phyloP scores from a whole-genome alignment of 164 flowering plant genomes.

The Akebia trifoliata region DNA sequence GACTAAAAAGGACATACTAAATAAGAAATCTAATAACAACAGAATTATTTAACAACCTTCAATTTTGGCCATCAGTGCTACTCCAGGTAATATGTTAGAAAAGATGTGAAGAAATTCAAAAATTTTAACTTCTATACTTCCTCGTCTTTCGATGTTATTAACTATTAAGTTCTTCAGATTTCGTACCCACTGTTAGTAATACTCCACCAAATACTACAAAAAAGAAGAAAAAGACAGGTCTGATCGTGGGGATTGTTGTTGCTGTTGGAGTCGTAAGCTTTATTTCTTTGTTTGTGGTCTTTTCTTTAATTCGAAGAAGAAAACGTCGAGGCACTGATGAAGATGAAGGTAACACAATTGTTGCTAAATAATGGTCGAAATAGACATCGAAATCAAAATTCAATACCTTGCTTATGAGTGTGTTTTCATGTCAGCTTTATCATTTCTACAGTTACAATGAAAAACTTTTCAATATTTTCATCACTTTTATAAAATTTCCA shows the following conservation, averaged over 20 bases:
- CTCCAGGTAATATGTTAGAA: slow-evolving; percentile 43
- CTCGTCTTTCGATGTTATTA: neutral
- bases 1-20: too few species aligned
- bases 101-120: neutral
- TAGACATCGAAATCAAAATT: too few species aligned
- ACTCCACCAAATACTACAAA: slow-evolving; percentile 33
- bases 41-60: too few species aligned
- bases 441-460: too few species aligned
- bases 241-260: slow-evolving; percentile 54
- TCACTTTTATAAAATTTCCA: too few species aligned
- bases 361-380: too few species aligned
- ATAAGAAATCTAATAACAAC: too few species aligned
- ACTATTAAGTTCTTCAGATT: slow-evolving; percentile 39
- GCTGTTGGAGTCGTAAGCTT: slow-evolving; percentile 34
- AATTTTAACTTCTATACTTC: neutral
- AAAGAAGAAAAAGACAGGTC: slow-evolving; percentile 42
- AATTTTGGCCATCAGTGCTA: slow-evolving; percentile 77
- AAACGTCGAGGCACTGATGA: slow-evolving; percentile 19
- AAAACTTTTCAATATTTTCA: too few species aligned
- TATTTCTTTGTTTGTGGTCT: slow-evolving; percentile 22
- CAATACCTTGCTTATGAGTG: too few species aligned
- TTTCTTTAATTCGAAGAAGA: slow-evolving; percentile 33
- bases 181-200: slow-evolving; percentile 53
- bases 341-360: slow-evolving; percentile 46
- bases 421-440: too few species aligned